Conservation (phyloP, 305 asterid genomes). For the Fraxinus xanthoxyloides region DNA sequence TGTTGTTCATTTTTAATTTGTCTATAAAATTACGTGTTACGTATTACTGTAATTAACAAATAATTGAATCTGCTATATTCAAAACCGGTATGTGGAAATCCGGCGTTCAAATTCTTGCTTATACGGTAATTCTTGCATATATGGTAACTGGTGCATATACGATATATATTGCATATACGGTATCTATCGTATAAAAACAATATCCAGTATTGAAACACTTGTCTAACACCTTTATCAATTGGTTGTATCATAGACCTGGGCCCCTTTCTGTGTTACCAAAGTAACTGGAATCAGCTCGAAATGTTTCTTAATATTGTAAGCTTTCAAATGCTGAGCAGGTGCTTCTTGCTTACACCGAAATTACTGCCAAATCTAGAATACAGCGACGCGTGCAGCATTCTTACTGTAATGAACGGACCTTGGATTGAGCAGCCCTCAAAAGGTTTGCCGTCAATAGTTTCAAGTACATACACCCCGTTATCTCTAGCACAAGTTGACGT, state of each 20-base stretch:
- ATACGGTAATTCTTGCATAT: no score
- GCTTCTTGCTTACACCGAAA: constrained; percentile 94
- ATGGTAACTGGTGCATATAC: no score
- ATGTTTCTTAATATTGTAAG: constrained; percentile 10
- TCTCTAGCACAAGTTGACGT: background rate
- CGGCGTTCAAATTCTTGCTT: no score
- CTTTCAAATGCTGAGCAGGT: constrained; percentile 45
- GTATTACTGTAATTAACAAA: no score
- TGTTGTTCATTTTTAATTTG: no score
- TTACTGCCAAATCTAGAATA: constrained; percentile 78
- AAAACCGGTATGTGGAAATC: no score
- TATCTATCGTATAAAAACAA: no score
- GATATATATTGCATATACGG: no score
- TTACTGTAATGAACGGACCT: constrained; percentile 89
- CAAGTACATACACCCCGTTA: background rate
- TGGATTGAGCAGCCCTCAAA: constrained; percentile 88
- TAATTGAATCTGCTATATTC: no score
- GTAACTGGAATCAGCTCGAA: background rate
- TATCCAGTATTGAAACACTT: no score
- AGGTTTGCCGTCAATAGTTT: constrained; percentile 45
- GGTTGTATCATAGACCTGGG: background rate
- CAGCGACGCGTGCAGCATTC: constrained; percentile 76
- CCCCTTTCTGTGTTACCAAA: background rate
- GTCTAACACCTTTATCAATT: background rate
- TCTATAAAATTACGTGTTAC: no score